These are phyloP conservation scores for Novymonas esmeraldas DNA, from an alignment of 208 protist species.

Conservation along the genomic window DNA sequence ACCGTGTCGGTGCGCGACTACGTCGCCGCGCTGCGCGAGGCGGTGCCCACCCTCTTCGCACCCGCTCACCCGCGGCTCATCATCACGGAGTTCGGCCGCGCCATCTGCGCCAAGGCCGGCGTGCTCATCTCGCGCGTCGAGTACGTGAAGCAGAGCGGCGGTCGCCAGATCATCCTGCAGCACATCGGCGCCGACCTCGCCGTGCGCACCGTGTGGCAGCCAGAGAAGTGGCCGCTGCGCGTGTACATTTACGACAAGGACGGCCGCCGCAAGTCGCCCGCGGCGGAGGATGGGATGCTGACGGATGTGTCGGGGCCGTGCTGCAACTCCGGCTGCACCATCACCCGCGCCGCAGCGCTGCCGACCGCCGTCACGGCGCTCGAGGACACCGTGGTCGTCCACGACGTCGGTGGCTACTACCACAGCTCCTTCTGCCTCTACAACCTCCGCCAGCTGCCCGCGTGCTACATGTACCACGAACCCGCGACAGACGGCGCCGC, in stretches of 20 bases:
- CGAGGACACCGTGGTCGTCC: constrained; percentile 55
- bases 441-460: constrained; percentile 63
- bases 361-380: constrained; percentile 30
- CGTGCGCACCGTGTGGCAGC: constrained; percentile 72
- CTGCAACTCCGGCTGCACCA: constrained; percentile 66
- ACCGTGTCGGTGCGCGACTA: constrained; percentile 41
- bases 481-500: not conserved
- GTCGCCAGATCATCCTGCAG: constrained; percentile 51
- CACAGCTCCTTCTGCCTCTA: constrained; percentile 68
- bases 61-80: constrained; percentile 32
- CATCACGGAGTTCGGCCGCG: constrained; percentile 74
- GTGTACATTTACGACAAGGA: constrained; percentile 44
- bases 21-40: constrained; percentile 31
- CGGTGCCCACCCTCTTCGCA: constrained; percentile 49
- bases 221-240: constrained; percentile 72
- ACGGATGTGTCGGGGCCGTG: constrained; percentile 68
- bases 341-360: constrained; percentile 37
- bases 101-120: constrained; percentile 57
- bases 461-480: constrained; percentile 48
- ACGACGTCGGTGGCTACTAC: constrained; percentile 75
- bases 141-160: constrained; percentile 63
- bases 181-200: constrained; percentile 74
- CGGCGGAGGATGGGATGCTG: constrained; percentile 5
- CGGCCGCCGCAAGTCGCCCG: constrained; percentile 14
- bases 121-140: constrained; percentile 64